Evolutionary conservation across 805 yeast genomes (phyloP), one percentile per base, ranked within the genome.

Genomic region (Lachancea quebecensis): DNA sequence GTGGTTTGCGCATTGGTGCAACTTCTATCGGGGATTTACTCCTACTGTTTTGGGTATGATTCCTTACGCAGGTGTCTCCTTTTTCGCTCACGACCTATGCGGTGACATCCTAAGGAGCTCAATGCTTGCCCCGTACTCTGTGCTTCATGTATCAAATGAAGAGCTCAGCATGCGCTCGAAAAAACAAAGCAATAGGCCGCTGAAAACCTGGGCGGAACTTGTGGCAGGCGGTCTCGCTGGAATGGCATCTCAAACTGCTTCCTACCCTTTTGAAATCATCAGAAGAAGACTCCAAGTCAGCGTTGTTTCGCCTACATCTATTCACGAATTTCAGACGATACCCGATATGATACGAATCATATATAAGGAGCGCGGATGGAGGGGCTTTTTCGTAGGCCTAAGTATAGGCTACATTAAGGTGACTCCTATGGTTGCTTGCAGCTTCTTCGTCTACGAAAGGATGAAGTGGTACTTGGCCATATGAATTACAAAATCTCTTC

Each of bases 21-120:
- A 90, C 67, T 93, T 90, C 64, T 93, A 91, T 67, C 74, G 97
- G 47, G 99, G 99, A 2, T 93, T 91, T 65, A 77, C 85, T 7
- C 96, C 99, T 15, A 93, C 99, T 0, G 81, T 93, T 38, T 57
- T 90, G 35, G 99, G 99, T 10, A 90, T 93, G 95, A 73, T 93
- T 17, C 99, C 99, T 1, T 93, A 93, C 62, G 99, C 99, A 1
- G 99, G 99, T 10, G 97, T 91, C 3, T 86, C 96, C 3, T 93
- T 93, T 59, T 85, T 89, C 67, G 85, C 96, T 3, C 98, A 93
- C 65, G 99, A 93, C 67, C 62, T 81, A 46, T 72, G 90, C 47
- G 98, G 91, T 65, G 99, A 93, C 66, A 57, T 90, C 1, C 78
- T 93, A 59, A 72, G 96, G 50, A 71, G 83, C n/a, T 70, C 72